These are phyloP conservation scores for Apocynum venetum DNA, from an alignment of 257 asterid genomes.

Conservation along the genomic window DNA sequence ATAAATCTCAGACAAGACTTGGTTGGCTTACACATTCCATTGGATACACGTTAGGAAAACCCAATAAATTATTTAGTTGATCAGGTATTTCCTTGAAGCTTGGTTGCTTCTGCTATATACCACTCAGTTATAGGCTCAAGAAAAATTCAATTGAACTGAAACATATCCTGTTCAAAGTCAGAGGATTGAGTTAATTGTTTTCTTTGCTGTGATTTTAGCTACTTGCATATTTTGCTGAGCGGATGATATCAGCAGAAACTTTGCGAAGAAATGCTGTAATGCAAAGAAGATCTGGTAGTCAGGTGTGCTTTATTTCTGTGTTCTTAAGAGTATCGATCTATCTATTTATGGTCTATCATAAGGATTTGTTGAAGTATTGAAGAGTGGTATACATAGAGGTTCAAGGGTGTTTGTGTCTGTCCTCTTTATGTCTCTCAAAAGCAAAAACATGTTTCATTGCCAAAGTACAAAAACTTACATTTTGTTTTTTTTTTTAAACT, in stretches of 20 bases:
- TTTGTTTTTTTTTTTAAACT: neutral
- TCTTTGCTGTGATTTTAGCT: conserved; percentile 42
- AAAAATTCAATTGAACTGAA: neutral
- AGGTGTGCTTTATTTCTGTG: conserved; percentile 35
- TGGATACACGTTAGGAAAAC: neutral
- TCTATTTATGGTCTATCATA: neutral
- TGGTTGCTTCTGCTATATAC: neutral
- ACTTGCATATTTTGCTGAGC: conserved; percentile 65
- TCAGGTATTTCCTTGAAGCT: neutral
- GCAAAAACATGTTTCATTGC: neutral
- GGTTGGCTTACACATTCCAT: neutral
- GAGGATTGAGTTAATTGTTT: conserved; percentile 5
- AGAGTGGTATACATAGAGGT: neutral
- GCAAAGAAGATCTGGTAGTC: conserved; percentile 64
- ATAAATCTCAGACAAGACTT: neutral
- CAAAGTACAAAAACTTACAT: neutral
- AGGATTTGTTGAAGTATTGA: neutral
- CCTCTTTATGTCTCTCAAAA: neutral
- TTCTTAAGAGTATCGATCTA: neutral
- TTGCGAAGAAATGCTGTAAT: conserved; percentile 73
- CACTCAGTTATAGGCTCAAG: neutral
- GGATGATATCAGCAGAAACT: conserved; percentile 90
- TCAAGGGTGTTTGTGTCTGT: neutral
- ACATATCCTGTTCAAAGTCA: neutral
- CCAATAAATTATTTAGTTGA: neutral